Base-by-base conservation (phyloP, 2,329 filamentous ascomycete genomes). In the Clarireedia hainanense region DNA sequence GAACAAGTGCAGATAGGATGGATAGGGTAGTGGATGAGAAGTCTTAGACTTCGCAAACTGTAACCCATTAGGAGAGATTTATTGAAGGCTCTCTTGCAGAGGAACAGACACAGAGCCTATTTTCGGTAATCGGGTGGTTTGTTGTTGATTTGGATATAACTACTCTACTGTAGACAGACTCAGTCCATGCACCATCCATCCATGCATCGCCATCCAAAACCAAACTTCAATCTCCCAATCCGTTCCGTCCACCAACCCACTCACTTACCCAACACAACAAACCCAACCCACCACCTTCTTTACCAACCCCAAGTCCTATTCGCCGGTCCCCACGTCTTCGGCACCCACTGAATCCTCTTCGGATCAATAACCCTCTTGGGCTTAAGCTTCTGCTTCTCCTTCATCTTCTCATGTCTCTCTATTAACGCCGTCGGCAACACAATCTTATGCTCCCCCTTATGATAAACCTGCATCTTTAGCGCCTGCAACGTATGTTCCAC, bases 291-390 rank as follows among this genome's bases (percentile, higher is more conserved):
- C 42, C n/a, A 27, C 42, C 42, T 5, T 4, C 12, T 26, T 62
- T 75, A 96, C 92, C 92, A 97, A 59, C 91, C 95, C 94, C 94
- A 97, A 12, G 92, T 97, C 64, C 92, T 80, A 63, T 84, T 89
- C 14, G 88, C 89, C 1, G 92, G 91, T 26, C 87, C 91, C 68
- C 97, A 97, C 0, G 96, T 88, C 0, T 94, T 94, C 10, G 94
- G 92, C 72, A 95, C 97, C 94, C 94, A 99, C 66, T 91, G 86
- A 56, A 99, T 83, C 65, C 81, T 80, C 20, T 83, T 80, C 0
- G 91, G 79, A 59, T 95, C 88, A 61, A 99, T 91, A 46, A 80
- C 74, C 54, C 87, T 80, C 70, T 85, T 86, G 57, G 85, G 83
- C 72, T 95, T 96, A 52, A 81, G 69, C 72, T 87, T 91, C 62